Base-by-base conservation (phyloP, 257 asterid genomes). In the Prunella vulgaris region DNA sequence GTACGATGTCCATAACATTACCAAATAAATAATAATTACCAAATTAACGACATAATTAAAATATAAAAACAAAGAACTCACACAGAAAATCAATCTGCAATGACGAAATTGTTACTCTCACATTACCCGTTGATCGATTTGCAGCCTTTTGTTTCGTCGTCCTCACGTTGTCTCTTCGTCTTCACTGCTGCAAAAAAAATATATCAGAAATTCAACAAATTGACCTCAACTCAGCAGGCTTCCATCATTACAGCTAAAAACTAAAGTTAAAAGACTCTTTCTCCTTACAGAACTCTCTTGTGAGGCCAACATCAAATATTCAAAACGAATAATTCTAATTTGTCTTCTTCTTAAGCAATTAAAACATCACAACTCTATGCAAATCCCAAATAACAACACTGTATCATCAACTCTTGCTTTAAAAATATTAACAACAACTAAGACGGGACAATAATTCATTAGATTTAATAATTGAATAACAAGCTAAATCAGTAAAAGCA, bases 181-280 rank as follows among this genome's bases (percentile, higher is more conserved):
- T n/a, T n/a, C n/a, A n/a, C n/a, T n/a, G n/a, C n/a, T n/a, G n/a
- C n/a, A n/a, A n/a, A n/a, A n/a, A n/a, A n/a, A n/a, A n/a, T n/a
- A n/a, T n/a, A n/a, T n/a, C n/a, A 78, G 35, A 21, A 49, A 46
- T 68, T 73, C 69, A 44, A 60, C 57, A 25, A 40, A 37, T 77
- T 65, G 70, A 69, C 72, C 74, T 60, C 48, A 62, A 52, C 44
- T 38, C 71, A 60, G 27, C 64, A 74, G 25, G 48, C 57, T 69
- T 27, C 21, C 73, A 46, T 49, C 71, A 71, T 28, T 46, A 40
- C 13, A 72, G 18, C 27, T 59, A 18, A 30, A 20, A 38, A 22
- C 9, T 7, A 7, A 40, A 60, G 28, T 10, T 10, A n/a, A 17
- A 54, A 32, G 27, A 52, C 13, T 17, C 30, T 12, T 13, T 21